Percentiles rank a stretch among this genome's conserved stretches.
Evolutionary conservation across 1,284 basidiomycete species (phyloP).

Genomic region (Melampsora larici-populina): DNA sequence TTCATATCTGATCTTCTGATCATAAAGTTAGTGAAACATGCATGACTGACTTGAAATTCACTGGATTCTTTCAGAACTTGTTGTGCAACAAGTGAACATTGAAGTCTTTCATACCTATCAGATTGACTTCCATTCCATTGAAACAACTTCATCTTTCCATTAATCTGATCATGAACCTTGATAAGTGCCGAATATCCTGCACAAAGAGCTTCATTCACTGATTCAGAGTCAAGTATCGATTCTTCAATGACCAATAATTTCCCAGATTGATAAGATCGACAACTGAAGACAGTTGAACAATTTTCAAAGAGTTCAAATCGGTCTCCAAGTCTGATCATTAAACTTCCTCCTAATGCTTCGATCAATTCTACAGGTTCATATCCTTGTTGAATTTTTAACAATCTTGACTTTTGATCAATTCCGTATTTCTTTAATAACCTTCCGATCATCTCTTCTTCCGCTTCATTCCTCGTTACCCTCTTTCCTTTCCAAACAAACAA

Average conservation of each 20-base stretch:
- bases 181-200: constrained; percentile 13
- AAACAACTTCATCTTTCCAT: constrained; percentile 11
- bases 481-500: constrained; percentile 28
- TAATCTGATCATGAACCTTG: neutral
- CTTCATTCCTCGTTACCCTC: neutral
- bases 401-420: constrained; percentile 14
- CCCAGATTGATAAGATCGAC: neutral
- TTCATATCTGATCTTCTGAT: neutral
- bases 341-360: constrained; percentile 18
- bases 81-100: constrained; percentile 14
- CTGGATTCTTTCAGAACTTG: constrained; percentile 18
- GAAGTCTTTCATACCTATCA: neutral
- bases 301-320: constrained; percentile 8
- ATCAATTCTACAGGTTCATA: constrained; percentile 31
- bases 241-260: constrained; percentile 18
- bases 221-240: neutral
- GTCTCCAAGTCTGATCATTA: constrained; percentile 24
- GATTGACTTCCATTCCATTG: constrained; percentile 28
- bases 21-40: neutral
- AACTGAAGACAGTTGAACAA: constrained; percentile 7
- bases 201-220: constrained; percentile 4
- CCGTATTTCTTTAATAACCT: constrained; percentile 39
- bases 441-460: constrained; percentile 11
- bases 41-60: neutral
- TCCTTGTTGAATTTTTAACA: constrained; percentile 28